These are phyloP conservation scores for Hanseniaspora pseudoguilliermondii DNA, from an alignment of 805 yeast species.

Conservation along the genomic window DNA sequence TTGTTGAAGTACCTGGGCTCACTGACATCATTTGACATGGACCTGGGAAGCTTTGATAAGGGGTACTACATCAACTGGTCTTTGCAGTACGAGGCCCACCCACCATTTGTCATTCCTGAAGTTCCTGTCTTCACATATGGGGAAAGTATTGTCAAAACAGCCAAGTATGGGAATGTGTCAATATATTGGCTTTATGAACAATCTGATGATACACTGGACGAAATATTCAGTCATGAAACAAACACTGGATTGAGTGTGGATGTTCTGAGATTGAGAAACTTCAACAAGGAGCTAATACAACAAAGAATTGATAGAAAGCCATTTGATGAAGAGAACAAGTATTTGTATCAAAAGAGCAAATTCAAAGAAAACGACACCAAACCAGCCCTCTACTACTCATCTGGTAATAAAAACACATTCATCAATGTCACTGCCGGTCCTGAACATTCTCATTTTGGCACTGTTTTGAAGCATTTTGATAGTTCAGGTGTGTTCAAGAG, in stretches of 20 bases:
- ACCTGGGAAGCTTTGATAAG: conserved; percentile 5
- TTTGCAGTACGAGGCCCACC: background rate
- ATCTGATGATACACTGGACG: background rate
- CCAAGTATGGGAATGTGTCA: conserved; percentile 5
- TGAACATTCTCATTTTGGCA: background rate
- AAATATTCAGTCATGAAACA: background rate
- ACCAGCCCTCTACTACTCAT: background rate
- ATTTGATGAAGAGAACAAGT: background rate
- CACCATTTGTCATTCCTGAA: conserved; percentile 7
- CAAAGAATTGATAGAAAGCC: conserved; percentile 4
- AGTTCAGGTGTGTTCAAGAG: background rate
- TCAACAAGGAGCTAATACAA: background rate
- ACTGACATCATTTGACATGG: conserved; percentile 1
- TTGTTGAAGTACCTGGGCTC: background rate
- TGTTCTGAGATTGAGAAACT: background rate
- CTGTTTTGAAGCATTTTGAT: background rate
- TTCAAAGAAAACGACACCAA: background rate
- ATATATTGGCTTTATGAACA: background rate
- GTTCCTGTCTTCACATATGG: conserved; percentile 3
- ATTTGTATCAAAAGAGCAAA: background rate
- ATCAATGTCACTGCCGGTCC: background rate
- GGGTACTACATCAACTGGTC: background rate
- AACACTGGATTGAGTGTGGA: background rate
- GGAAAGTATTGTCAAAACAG: background rate
- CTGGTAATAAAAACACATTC: background rate